phyloP scores from a whole-genome alignment of 805 yeast species.

The Yarrowia yakushimensis region DNA sequence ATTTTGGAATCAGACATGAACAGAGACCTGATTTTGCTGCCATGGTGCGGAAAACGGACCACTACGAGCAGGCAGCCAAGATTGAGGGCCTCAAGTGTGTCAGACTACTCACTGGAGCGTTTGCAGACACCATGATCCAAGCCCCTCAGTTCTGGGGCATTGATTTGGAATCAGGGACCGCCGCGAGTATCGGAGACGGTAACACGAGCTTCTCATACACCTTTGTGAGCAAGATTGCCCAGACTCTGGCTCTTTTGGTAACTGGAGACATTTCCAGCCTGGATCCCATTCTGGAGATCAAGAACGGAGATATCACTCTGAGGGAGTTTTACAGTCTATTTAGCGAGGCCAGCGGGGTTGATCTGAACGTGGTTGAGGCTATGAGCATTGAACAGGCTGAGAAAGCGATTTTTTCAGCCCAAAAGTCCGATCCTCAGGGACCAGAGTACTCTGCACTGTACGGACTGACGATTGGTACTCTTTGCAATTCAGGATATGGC shows the following conservation, averaged over 20 bases:
- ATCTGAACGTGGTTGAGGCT: background rate
- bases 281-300: constrained; percentile 6
- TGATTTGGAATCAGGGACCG: background rate
- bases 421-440: constrained; percentile 1
- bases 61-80: background rate
- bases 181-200: background rate
- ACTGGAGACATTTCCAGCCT: background rate
- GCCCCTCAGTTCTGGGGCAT: constrained; percentile 14
- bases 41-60: constrained; percentile 12
- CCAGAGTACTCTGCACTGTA: background rate
- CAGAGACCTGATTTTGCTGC: constrained; percentile 11
- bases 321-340: background rate
- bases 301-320: constrained; percentile 9
- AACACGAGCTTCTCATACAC: constrained; percentile 1
- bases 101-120: constrained; percentile 12
- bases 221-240: constrained; percentile 4
- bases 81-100: constrained; percentile 1
- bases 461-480: background rate
- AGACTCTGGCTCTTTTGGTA: background rate
- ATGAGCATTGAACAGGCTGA: constrained; percentile 6
- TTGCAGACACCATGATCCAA: background rate
- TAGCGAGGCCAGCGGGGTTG: background rate
- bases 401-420: background rate
- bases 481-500: constrained; percentile 3
- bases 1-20: constrained; percentile 4